A percentile compares a stretch with the other conserved stretches of the same genome.
Evolutionary conservation across 225 moss, liverwort and hornwort species (phyloP).

Genomic region (Polytrichum formosum): DNA sequence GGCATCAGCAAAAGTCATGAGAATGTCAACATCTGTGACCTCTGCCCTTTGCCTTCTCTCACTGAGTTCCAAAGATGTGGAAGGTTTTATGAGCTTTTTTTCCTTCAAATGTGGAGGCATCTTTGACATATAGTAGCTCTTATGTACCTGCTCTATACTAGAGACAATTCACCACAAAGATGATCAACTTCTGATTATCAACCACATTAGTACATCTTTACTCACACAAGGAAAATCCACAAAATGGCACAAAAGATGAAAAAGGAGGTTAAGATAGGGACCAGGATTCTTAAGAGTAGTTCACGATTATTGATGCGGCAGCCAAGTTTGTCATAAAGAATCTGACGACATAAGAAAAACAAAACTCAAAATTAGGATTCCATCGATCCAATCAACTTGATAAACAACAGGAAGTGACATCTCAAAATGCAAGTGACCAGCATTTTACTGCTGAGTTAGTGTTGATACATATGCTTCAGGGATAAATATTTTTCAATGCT

Average conservation of each 20-base stretch:
- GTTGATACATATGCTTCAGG: too few relatives aligned
- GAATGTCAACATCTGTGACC: slow-evolving; percentile 16
- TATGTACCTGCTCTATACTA: slow-evolving; percentile 60
- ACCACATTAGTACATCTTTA: too few relatives aligned
- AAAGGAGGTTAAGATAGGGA: slow-evolving; percentile 31
- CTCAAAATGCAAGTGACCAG: too few relatives aligned
- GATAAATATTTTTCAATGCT: too few relatives aligned
- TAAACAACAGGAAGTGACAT: neutral
- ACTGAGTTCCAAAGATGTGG: slow-evolving; percentile 24
- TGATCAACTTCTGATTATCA: slow-evolving; percentile 13
- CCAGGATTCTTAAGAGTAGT: slow-evolving; percentile 51
- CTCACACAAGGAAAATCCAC: too few relatives aligned
- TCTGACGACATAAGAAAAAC: slow-evolving; percentile 17
- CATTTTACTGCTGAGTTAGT: too few relatives aligned
- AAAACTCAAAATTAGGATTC: neutral
- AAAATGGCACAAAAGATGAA: neutral
- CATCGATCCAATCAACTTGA: neutral
- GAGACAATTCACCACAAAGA: slow-evolving; percentile 26
- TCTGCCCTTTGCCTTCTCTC: slow-evolving; percentile 26
- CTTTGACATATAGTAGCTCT: slow-evolving; percentile 47
- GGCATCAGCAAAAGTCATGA: slow-evolving; percentile 51
- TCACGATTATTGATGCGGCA: slow-evolving; percentile 47
- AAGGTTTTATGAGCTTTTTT: slow-evolving; percentile 31
- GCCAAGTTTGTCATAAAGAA: slow-evolving; percentile 42
- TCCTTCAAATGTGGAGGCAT: slow-evolving; percentile 39